Conservation (phyloP, 352 stramenopile species). For the Globisporangium iwayamae region DNA sequence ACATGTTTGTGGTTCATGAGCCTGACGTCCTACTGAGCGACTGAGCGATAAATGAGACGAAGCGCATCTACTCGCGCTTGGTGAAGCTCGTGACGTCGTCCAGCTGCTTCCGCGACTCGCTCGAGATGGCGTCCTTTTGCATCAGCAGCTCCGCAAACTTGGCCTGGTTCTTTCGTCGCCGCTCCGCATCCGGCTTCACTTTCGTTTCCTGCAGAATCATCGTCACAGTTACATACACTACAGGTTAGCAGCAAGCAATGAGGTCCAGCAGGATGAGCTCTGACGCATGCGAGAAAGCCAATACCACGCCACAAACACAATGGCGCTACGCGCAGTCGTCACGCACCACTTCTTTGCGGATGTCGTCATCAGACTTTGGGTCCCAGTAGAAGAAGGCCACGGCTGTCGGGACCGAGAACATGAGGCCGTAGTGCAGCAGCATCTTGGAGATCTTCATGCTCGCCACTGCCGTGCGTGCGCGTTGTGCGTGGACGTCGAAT, state of each 20-base stretch:
- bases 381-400: conserved; percentile 70
- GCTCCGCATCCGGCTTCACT: conserved; percentile 57
- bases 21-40: not conserved
- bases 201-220: conserved; percentile 47
- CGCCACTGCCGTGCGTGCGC: not conserved
- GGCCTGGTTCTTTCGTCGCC: conserved; percentile 56
- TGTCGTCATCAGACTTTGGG: conserved; percentile 69
- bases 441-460: conserved; percentile 83
- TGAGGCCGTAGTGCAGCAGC: conserved; percentile 69
- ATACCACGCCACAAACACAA: not conserved
- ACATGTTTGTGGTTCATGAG: not conserved
- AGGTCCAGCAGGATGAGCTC: not conserved
- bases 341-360: conserved; percentile 75
- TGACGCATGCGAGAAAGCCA: no score
- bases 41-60: not conserved
- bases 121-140: conserved; percentile 41
- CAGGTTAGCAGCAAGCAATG: not conserved
- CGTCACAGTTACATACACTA: conserved; percentile 1
- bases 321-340: not conserved
- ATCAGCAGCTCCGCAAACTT: conserved; percentile 79
- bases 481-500: not conserved
- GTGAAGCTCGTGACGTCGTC: conserved; percentile 77
- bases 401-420: conserved; percentile 71
- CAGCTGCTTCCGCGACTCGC: conserved; percentile 68
- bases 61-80: conserved; percentile 28